These are phyloP conservation scores for Oryza nivara DNA, from an alignment of 176 grass and related monocot genomes.

Conservation along the genomic window DNA sequence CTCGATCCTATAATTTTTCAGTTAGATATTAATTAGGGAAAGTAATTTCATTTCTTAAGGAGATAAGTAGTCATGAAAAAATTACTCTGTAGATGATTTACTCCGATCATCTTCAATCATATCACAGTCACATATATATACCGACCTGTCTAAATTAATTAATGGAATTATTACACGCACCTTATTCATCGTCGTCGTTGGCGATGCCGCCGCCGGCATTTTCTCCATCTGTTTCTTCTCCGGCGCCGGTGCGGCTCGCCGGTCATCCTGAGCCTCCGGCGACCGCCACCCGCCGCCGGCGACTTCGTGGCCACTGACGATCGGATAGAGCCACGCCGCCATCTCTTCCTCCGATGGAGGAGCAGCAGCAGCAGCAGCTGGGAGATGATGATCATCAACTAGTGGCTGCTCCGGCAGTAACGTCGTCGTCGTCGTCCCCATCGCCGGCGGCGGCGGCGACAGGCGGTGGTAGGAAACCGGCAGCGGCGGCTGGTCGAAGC, in stretches of 20 bases:
- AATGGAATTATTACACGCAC: neutral
- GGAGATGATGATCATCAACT: too few species aligned
- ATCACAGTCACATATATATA: too few species aligned
- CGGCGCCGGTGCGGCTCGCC: neutral
- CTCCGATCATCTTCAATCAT: too few species aligned
- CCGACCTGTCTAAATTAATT: too few species aligned
- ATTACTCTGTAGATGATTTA: too few species aligned
- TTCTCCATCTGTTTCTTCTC: neutral
- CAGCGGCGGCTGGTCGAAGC: neutral
- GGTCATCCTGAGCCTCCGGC: neutral
- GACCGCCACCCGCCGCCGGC: too few species aligned
- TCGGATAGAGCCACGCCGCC: conserved; percentile 36
- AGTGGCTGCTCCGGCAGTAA: too few species aligned
- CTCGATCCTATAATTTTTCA: too few species aligned
- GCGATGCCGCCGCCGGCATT: neutral
- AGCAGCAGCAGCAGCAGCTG: neutral
- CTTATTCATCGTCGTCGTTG: neutral
- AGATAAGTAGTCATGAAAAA: too few species aligned
- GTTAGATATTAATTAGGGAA: too few species aligned
- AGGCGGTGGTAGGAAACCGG: neutral
- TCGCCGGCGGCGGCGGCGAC: neutral
- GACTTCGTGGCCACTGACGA: conserved; percentile 6
- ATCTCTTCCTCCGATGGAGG: conserved; percentile 39
- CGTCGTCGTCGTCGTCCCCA: too few species aligned
- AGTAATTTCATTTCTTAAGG: too few species aligned